Evolutionary conservation across 116 monocot genomes (phyloP), one percentile per base, ranked within the genome.

Genomic region (Iris pallida): DNA sequence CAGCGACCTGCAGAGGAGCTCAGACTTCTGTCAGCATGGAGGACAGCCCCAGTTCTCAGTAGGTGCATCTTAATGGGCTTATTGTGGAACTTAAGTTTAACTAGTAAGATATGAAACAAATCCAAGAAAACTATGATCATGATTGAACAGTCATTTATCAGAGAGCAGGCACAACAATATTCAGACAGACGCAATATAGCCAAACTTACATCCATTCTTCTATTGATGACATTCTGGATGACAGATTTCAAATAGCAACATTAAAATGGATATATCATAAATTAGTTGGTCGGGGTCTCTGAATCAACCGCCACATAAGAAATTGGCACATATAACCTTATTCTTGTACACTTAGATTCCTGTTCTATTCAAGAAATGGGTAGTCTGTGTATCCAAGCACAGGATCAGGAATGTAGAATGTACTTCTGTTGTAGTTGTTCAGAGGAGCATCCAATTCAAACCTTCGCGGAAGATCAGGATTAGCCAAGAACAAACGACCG

Each of bases 331-430:
- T 30, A 30, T 30, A n/a, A 15, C 55, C 17, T 55, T 15, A 55
- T 55, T 15, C 14, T 15, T 55, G 12, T 17, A 13, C 6, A 13
- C 6, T 5, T 17, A 55, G 17, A 17, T 55, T 15, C 55, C 14
- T 1, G 17, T 14, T 14, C 16, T 55, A 55, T 55, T 68, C 53
- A 60, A 88, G 67, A 60, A 88, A 88, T 42, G 89, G 80, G 54
- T 89, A 89, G 60, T 89, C 89, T 8, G 82, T 85, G 51, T 89
- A 89, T 13, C 89, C 89, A 44, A 85, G 20, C 41, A 85, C 72
- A 9, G 89, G 82, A 75, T 89, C 89, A 61, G 72, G 49, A 59
- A 72, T 48, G 47, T 81, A 88, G 49, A 88, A 84, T 0, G 84
- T 84, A 6, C 7, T 53, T 20, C 79, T 78, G 47, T 79, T 41